Evolutionary conservation across 495 filamentous ascomycete genomes (phyloP).

Genomic region (Daldinia concentrica): DNA sequence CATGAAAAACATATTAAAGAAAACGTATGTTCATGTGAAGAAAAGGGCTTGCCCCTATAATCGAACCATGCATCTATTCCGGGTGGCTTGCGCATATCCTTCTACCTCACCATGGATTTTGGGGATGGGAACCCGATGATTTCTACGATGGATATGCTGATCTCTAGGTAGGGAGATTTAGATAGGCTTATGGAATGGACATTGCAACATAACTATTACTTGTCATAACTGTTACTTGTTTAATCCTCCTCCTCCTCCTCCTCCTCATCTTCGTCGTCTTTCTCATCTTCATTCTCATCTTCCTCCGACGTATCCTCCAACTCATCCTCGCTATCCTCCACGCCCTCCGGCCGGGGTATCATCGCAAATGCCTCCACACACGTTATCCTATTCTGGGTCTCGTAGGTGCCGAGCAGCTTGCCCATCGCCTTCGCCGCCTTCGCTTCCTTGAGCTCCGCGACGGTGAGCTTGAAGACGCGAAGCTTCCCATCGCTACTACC

Average conservation of each 20-base stretch:
- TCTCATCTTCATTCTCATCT: conserved; percentile 53
- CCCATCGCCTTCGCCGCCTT: conserved; percentile 67
- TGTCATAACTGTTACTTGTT: too few species aligned
- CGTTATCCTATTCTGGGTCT: conserved; percentile 88
- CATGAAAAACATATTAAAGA: neutral
- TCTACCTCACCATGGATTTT: neutral
- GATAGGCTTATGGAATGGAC: too few species aligned
- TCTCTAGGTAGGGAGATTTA: neutral
- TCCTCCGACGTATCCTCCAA: conserved; percentile 53
- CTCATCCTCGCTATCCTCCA: conserved; percentile 60
- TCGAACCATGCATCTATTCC: neutral
- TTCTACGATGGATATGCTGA: neutral
- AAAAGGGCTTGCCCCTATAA: neutral
- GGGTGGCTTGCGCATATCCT: neutral
- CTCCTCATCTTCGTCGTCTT: neutral
- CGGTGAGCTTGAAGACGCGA: conserved; percentile 73
- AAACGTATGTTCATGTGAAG: neutral
- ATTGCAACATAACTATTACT: too few species aligned
- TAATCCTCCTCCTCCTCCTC: too few species aligned
- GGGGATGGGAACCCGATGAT: neutral
- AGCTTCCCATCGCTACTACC: conserved; percentile 85
- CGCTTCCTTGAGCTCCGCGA: conserved; percentile 51
- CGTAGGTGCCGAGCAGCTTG: conserved; percentile 76
- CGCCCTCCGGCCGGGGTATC: conserved; percentile 65
- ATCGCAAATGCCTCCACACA: conserved; percentile 89